A percentile compares a stretch with the other conserved stretches of the same genome.
phyloP scores from a whole-genome alignment of 1,139 yeast species.

The Taphrina sp. region DNA sequence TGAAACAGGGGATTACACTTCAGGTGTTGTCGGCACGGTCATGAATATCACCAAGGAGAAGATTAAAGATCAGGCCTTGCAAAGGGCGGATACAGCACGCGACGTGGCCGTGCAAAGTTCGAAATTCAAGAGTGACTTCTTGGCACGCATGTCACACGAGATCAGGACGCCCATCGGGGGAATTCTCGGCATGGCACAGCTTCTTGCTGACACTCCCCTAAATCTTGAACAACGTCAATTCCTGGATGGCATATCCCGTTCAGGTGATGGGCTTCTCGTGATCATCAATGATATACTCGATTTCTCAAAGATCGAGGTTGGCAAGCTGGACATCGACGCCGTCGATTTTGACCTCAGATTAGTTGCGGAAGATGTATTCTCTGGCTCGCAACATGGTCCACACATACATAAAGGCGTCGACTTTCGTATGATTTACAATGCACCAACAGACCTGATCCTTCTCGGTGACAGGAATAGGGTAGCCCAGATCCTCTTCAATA shows the following conservation, averaged over 20 bases:
- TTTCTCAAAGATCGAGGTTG: constrained; percentile 75
- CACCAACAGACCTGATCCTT: constrained; percentile 12
- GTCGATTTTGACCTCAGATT: constrained; percentile 13
- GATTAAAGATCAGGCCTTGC: constrained; percentile 18
- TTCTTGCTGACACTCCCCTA: constrained; percentile 78
- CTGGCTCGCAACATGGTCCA: constrained; percentile 23
- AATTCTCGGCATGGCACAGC: constrained; percentile 87
- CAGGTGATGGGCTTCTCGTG: constrained; percentile 78
- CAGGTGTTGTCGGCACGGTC: constrained; percentile 20
- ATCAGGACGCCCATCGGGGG: constrained; percentile 91
- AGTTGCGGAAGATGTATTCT: constrained; percentile 10
- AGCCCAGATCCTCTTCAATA: constrained; percentile 55
- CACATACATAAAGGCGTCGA: constrained; percentile 9
- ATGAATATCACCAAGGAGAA: constrained; percentile 14
- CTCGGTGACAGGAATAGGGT: constrained; percentile 35
- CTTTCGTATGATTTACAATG: neutral
- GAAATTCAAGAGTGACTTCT: constrained; percentile 83
- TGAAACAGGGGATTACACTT: neutral
- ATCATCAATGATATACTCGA: constrained; percentile 86
- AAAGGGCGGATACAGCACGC: constrained; percentile 56
- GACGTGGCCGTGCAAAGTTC: constrained; percentile 91
- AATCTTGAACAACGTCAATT: constrained; percentile 88
- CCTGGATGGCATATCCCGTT: constrained; percentile 80
- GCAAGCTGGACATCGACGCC: constrained; percentile 22
- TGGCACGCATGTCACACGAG: constrained; percentile 91